These are phyloP conservation scores for Alloteropsis semialata DNA, from an alignment of 176 grass and related monocot species.

Conservation along the genomic window DNA sequence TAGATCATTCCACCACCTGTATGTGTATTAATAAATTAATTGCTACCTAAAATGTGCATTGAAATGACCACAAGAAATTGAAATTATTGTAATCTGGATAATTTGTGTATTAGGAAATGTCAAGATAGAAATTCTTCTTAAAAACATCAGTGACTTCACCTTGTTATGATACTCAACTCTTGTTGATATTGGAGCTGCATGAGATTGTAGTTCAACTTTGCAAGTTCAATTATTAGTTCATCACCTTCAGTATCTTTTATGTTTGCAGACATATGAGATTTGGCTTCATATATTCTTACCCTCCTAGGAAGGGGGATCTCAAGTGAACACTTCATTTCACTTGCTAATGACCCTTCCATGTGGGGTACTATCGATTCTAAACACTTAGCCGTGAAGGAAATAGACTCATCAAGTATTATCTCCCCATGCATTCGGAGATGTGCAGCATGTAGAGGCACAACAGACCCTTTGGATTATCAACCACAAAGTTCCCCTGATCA, in stretches of 20 bases:
- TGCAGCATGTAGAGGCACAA: background rate
- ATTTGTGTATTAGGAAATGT: too few relatives aligned
- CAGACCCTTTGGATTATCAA: background rate
- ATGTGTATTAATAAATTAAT: background rate
- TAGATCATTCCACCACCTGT: slow-evolving; percentile 10
- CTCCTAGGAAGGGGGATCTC: background rate
- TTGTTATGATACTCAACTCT: background rate
- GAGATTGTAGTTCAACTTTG: background rate
- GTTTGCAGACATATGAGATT: background rate
- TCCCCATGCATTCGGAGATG: background rate
- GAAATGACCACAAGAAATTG: too few relatives aligned
- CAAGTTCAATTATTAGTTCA: background rate
- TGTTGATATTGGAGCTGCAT: background rate
- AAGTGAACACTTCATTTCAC: background rate
- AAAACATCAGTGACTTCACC: background rate
- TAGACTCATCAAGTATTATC: background rate
- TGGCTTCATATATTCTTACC: background rate
- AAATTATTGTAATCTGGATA: too few relatives aligned
- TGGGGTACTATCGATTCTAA: background rate
- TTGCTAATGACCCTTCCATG: background rate
- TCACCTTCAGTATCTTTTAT: background rate
- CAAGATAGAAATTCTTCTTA: background rate
- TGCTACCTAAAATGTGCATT: too few relatives aligned
- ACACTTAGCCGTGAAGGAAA: background rate
- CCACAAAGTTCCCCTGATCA: background rate